phyloP scores from a whole-genome alignment of 768 basidiomycete species.

The Tephrocybe sp. region DNA sequence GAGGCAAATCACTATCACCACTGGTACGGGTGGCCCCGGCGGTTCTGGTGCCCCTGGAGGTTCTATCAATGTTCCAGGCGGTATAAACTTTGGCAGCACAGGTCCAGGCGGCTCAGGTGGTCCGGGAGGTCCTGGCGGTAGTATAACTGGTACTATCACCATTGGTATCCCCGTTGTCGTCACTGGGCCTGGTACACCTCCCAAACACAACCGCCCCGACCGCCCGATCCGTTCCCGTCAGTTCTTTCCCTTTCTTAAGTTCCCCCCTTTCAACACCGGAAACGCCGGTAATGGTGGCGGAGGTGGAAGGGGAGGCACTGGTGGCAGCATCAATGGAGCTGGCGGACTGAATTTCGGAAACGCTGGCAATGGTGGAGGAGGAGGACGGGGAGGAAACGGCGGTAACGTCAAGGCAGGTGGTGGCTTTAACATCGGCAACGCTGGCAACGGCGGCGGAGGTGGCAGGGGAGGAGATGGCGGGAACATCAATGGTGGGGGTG shows the following conservation, averaged over 20 bases:
- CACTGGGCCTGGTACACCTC: too few relatives aligned
- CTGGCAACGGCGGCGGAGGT: background rate
- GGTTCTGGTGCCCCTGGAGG: too few relatives aligned
- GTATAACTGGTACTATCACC: too few relatives aligned
- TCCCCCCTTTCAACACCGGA: background rate
- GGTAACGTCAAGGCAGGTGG: background rate
- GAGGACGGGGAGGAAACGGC: background rate
- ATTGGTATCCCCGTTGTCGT: too few relatives aligned
- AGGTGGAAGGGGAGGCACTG: background rate
- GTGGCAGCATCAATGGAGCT: background rate
- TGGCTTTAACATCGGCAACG: background rate
- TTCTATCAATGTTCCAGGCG: too few relatives aligned
- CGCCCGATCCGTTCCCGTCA: too few relatives aligned
- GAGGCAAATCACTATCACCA: background rate
- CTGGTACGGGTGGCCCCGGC: too few relatives aligned
- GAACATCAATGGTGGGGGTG: background rate
- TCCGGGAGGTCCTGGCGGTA: too few relatives aligned
- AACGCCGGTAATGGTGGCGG: slow-evolving; percentile 1
- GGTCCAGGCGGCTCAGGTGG: too few relatives aligned
- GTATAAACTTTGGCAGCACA: too few relatives aligned
- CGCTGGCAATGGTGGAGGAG: slow-evolving; percentile 1
- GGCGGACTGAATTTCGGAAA: background rate
- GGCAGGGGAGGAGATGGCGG: background rate
- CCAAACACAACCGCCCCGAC: too few relatives aligned
- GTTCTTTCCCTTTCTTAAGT: too few relatives aligned